Evolutionary conservation across 345 rosid genomes (phyloP), one percentile per base, ranked within the genome.

Genomic region (Sisymbrium altissimum): DNA sequence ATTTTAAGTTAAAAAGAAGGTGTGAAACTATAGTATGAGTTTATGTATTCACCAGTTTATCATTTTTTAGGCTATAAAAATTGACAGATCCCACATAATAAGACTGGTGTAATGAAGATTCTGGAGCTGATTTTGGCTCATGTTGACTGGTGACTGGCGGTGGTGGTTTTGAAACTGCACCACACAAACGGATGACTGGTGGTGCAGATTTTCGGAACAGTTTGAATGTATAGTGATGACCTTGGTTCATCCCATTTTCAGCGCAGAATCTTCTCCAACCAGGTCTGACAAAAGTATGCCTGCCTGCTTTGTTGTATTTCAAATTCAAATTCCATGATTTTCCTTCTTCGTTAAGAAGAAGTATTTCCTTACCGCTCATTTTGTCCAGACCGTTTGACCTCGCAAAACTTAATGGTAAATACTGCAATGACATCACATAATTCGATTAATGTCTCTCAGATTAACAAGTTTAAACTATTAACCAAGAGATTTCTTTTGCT

Each of bases 181-280:
- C 58, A 41, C 19, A 61, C 74, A 77, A 64, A 30, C 67, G 67
- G 40, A 77, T 9, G 32, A 57, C 9, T 1, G 62, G 72, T 12
- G 60, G 52, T 36, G 6, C 44, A 27, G 52, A 6, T 35, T 55
- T 44, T 9, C 0, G 1, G 52, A 77, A 67, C 11, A 77, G 66
- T 70, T 70, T 48, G 54, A 64, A 48, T 15, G 45, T 55, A 19
- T 3, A 70, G 8, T 14, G 23, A 23, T 23, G 25, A 70, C 71
- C 71, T 36, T 7, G 15, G 0, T 5, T 46, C 61, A 70, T 45
- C 38, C 40, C 54, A 56, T 77, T 77, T 3, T 4, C 67, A 64
- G 3, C 23, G 33, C 80, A 77, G 62, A 77, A 70, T 2, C 46
- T 70, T 45, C 0, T 48, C 80, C 76, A 70, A 13, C 80, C 80